Evolutionary conservation across 257 asterid genomes (phyloP).

Genomic region (Capsicum rhomboideum): DNA sequence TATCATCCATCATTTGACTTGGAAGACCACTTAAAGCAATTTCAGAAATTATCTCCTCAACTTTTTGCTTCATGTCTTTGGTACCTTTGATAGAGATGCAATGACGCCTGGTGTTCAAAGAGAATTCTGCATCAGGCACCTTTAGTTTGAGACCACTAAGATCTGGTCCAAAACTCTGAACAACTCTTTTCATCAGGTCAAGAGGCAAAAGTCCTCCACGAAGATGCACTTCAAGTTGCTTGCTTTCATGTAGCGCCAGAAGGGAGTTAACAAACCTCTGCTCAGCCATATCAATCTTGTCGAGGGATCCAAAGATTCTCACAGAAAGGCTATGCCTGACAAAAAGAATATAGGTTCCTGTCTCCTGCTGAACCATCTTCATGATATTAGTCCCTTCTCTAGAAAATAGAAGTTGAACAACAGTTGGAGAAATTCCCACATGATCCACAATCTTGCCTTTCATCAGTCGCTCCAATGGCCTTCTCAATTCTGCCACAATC

Average conservation of each 20-base stretch:
- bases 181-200: constrained; percentile 86
- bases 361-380: constrained; percentile 51
- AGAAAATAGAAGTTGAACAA: constrained; percentile 58
- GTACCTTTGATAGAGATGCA: constrained; percentile 45
- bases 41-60: constrained; percentile 40
- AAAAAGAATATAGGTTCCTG: constrained; percentile 54
- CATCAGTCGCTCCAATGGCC: constrained; percentile 63
- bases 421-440: constrained; percentile 55
- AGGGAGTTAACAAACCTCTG: constrained; percentile 42
- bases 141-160: constrained; percentile 60
- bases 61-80: constrained; percentile 61
- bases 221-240: constrained; percentile 74
- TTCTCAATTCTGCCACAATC: constrained; percentile 67
- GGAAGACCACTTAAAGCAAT: constrained; percentile 34
- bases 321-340: constrained; percentile 48
- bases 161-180: constrained; percentile 69
- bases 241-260: constrained; percentile 48
- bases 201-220: constrained; percentile 59
- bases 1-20: constrained; percentile 12
- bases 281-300: constrained; percentile 39
- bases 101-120: constrained; percentile 49
- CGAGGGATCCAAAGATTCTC: constrained; percentile 55
- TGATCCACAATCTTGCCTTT: constrained; percentile 54
- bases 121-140: constrained; percentile 58
- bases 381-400: constrained; percentile 65